These are phyloP conservation scores for Ormosia emarginata DNA, from an alignment of 306 rosid genomes.

Conservation along the genomic window DNA sequence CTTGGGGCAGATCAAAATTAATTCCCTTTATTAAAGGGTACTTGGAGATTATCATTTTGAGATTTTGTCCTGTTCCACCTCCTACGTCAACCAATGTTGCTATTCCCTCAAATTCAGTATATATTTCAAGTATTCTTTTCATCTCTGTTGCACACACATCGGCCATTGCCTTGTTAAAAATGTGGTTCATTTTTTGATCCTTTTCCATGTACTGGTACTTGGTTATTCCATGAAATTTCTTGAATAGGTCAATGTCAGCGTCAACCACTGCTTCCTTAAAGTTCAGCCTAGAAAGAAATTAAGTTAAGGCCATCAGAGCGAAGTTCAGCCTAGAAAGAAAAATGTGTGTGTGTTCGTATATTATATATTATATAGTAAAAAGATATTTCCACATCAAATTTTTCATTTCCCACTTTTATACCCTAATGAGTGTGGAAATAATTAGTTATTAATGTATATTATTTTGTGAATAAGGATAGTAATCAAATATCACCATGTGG, in stretches of 20 bases:
- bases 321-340: not conserved
- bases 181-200: not conserved
- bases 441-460: no score
- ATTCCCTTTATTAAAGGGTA: constrained; percentile 33
- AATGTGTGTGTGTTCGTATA: not conserved
- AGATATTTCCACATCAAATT: no score
- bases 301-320: not conserved
- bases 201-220: constrained; percentile 1
- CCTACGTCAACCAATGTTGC: constrained; percentile 39
- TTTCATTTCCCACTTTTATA: no score
- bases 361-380: no score
- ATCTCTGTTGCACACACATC: not conserved
- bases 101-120: constrained; percentile 29
- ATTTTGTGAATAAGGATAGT: no score
- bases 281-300: constrained; percentile 4
- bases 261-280: constrained; percentile 30
- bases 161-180: constrained; percentile 28
- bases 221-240: constrained; percentile 24
- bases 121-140: constrained; percentile 22
- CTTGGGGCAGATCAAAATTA: constrained; percentile 45
- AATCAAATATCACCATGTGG: no score
- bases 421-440: no score
- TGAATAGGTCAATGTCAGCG: constrained; percentile 26
- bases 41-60: constrained; percentile 24
- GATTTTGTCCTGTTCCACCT: constrained; percentile 36